phyloP scores from a whole-genome alignment of 306 rosid genomes.

The Trichosanthes cucumerina region DNA sequence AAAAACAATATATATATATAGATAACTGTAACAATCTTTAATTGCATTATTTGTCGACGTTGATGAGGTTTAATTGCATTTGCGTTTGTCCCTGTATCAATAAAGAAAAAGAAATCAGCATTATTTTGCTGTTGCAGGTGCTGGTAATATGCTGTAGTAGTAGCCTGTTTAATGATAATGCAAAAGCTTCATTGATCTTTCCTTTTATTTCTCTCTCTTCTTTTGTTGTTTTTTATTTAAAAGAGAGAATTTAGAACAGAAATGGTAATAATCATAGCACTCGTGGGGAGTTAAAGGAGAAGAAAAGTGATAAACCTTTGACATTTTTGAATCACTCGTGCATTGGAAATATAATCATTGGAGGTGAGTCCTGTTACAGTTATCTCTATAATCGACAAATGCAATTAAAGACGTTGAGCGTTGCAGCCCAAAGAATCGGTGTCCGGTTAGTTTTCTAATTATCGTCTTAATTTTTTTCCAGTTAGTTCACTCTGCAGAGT shows the following conservation, averaged over 20 bases:
- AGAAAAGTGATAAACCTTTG: neutral
- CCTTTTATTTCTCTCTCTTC: neutral
- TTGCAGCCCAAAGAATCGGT: too few relatives aligned
- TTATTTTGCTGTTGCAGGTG: constrained; percentile 9
- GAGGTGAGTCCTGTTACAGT: neutral
- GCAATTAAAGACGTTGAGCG: neutral
- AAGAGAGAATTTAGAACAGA: neutral
- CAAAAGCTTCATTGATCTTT: constrained; percentile 11
- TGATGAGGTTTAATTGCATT: constrained; percentile 26
- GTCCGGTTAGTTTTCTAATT: too few relatives aligned
- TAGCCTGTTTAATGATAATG: neutral
- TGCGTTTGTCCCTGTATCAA: constrained; percentile 15
- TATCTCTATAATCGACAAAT: neutral
- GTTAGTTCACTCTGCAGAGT: too few relatives aligned
- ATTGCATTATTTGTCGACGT: too few relatives aligned
- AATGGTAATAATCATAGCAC: constrained; percentile 16
- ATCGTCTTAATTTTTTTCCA: too few relatives aligned
- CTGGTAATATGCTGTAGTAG: neutral
- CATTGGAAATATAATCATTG: neutral
- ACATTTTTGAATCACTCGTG: neutral
- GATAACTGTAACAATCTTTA: too few relatives aligned
- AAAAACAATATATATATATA: too few relatives aligned
- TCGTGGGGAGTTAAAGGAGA: constrained; percentile 18
- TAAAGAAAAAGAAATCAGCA: constrained; percentile 9
- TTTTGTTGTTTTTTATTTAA: neutral